These are phyloP conservation scores for Echinochloa phyllopogon DNA, from an alignment of 176 grass and related monocot genomes.

Conservation along the genomic window DNA sequence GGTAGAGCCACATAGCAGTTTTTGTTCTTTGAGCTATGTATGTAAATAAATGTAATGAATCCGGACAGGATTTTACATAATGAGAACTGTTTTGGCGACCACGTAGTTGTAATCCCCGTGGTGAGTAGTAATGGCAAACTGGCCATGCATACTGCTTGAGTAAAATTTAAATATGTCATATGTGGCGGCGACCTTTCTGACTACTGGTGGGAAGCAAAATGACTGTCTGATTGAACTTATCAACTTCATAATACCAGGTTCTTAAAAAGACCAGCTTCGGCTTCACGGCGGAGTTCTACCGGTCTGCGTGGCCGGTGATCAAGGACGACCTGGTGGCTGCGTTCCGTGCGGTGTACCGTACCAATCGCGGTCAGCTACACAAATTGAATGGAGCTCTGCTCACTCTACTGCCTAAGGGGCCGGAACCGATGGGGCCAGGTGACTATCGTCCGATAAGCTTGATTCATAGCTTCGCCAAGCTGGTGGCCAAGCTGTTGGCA, in stretches of 20 bases:
- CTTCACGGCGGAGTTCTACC: no score
- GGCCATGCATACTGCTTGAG: not conserved
- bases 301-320: no score
- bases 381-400: no score
- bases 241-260: not conserved
- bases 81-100: slow-evolving; percentile 3
- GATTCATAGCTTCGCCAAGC: no score
- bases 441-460: no score
- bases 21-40: slow-evolving; percentile 12
- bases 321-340: no score
- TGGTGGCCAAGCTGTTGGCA: no score
- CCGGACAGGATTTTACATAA: slow-evolving; percentile 16
- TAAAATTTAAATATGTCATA: not conserved
- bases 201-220: not conserved
- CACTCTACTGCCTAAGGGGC: no score
- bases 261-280: not conserved
- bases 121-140: not conserved
- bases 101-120: not conserved
- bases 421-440: no score
- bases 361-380: no score
- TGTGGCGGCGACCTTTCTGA: not conserved
- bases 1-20: not conserved
- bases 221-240: not conserved
- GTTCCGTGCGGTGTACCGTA: no score
- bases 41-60: slow-evolving; percentile 25